Base-by-base conservation (phyloP, 306 rosid genomes). In the Cucurbita ficifolia region DNA sequence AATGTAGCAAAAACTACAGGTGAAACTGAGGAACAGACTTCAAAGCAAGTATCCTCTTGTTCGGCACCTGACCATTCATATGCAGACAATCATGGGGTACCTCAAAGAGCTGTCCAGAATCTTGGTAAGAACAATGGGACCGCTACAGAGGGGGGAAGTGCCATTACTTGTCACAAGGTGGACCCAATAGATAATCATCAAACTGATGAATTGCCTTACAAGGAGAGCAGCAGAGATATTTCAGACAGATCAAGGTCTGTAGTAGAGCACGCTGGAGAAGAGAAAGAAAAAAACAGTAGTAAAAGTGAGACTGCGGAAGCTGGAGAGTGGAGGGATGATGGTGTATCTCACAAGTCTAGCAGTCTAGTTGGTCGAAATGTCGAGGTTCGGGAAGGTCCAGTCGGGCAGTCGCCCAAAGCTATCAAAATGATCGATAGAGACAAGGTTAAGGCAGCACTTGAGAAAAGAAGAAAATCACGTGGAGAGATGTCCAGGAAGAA, bases 381-480 rank as follows among this genome's bases (percentile, higher is more conserved):
- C n/a, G 96, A 93, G 71, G 82, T 77, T 61, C 78, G 80, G 65
- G 96, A 86, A 40, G 81, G 83, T 73, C 70, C 78, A 9, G 45
- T 82, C 36, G 85, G 80, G 58, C 85, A 79, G 81, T 87, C 97
- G 46, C 95, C 94, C 67, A 92, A 85, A 71, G 96, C 83, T 58
- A 87, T 94, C 12, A 91, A 86, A 81, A 94, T 84, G 77, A 81
- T 95, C 72, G 96, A 95, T 82, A 87, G 84, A 60, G 96, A 95
- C 85, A 95, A 91, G 83, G 88, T 91, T 6, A 91, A 92, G 83
- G 99, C 97, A 65, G 96, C 95, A n/a, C 76, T 95, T 65, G 99
- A 95, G 87, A 95, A 89, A 81, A 84, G 99, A 63, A 89, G 92
- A 90, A 95, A 88, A 81, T 80, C 85, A 55, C 65, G 84, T 70